A percentile compares a stretch with the other conserved stretches of the same genome.
These are phyloP conservation scores for Candida maltosa DNA, from an alignment of 805 yeast genomes.

Conservation along the genomic window DNA sequence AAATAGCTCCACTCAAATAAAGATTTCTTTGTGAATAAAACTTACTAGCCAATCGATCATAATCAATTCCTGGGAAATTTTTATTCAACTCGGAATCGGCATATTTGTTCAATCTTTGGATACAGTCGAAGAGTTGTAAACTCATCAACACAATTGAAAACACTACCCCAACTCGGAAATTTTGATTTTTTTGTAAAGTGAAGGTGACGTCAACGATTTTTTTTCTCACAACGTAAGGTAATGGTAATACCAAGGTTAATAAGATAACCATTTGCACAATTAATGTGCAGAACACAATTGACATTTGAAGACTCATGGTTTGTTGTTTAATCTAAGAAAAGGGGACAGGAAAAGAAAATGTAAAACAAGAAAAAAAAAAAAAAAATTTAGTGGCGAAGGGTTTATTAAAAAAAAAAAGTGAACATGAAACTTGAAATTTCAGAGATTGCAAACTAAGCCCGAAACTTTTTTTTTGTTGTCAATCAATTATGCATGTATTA, in stretches of 20 bases:
- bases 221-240: constrained; percentile 48
- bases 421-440: no score
- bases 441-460: no score
- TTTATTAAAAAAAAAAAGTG: no score
- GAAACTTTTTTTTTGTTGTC: no score
- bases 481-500: no score
- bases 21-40: constrained; percentile 63
- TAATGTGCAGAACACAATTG: constrained; percentile 44
- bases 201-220: constrained; percentile 37
- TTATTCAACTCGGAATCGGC: constrained; percentile 18
- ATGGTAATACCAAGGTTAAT: constrained; percentile 49
- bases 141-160: constrained; percentile 43
- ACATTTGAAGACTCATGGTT: constrained; percentile 47
- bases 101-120: constrained; percentile 37
- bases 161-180: constrained; percentile 42
- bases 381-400: neutral
- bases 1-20: constrained; percentile 60
- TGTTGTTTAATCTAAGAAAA: no score
- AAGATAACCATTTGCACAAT: constrained; percentile 51
- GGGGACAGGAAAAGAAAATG: no score
- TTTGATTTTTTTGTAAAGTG: constrained; percentile 29
- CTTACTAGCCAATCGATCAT: constrained; percentile 55
- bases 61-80: constrained; percentile 22
- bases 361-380: neutral
- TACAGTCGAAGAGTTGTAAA: constrained; percentile 53